Conservation (phyloP, 139 green algal genomes). For the Zygnema cylindricum region DNA sequence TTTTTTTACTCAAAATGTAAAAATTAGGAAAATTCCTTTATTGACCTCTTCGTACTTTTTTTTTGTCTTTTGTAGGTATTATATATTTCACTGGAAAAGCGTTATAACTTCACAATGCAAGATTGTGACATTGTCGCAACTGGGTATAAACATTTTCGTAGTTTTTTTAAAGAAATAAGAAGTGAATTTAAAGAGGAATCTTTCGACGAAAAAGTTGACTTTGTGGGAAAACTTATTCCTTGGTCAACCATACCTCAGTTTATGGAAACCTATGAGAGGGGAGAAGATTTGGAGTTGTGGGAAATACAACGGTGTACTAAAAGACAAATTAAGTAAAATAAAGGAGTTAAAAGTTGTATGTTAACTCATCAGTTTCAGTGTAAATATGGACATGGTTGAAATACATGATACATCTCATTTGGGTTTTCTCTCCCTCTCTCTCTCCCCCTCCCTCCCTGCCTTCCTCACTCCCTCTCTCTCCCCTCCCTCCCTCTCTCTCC, state of each 20-base stretch:
- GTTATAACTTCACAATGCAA: conserved; percentile 30
- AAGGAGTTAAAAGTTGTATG: too few relatives aligned
- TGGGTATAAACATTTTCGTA: neutral
- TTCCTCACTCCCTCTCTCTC: too few relatives aligned
- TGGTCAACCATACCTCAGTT: neutral
- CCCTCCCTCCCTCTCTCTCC: too few relatives aligned
- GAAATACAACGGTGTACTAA: neutral
- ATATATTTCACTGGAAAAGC: conserved; percentile 12
- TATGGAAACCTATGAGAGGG: neutral
- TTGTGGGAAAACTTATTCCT: neutral
- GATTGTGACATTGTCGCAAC: neutral
- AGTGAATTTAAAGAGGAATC: too few relatives aligned
- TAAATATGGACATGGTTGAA: neutral
- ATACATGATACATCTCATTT: too few relatives aligned
- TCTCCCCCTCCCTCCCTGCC: too few relatives aligned
- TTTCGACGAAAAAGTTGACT: neutral
- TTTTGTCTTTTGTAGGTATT: neutral
- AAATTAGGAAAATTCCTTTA: neutral
- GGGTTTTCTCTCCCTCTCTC: too few relatives aligned
- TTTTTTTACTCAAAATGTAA: neutral
- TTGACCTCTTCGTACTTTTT: neutral
- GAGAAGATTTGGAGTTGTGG: conserved; percentile 15
- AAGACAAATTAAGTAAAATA: neutral
- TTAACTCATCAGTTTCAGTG: neutral
- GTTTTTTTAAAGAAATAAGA: neutral